phyloP scores from a whole-genome alignment of 176 grass and related monocot species.

The Oropetium thomaeum region DNA sequence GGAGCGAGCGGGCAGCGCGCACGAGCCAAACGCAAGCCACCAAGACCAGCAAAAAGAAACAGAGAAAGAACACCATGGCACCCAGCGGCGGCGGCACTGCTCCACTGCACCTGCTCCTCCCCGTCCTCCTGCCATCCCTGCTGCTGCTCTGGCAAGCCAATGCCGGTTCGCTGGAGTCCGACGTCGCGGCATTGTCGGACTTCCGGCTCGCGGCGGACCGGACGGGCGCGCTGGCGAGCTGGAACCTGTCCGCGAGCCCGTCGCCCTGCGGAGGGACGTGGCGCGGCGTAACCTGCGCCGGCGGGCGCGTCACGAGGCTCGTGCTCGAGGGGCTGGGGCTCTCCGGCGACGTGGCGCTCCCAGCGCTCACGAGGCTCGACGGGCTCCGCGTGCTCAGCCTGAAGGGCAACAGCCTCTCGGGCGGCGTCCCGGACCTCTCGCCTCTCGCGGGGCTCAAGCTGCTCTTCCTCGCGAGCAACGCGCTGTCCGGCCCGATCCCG shows the following conservation, averaged over 20 bases:
- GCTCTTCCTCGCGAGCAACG: conserved; percentile 72
- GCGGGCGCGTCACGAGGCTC: conserved; percentile 71
- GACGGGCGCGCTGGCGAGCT: conserved; percentile 41
- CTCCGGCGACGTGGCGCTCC: conserved; percentile 45
- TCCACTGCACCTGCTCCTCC: conserved; percentile 6
- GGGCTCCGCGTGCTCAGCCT: conserved; percentile 84
- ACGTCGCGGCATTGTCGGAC: conserved; percentile 51
- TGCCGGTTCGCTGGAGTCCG: conserved; percentile 51
- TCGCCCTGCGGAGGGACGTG: conserved; percentile 59
- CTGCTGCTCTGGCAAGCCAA: conserved; percentile 19
- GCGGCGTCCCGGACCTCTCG: conserved; percentile 73
- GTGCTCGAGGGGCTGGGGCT: conserved; percentile 70
- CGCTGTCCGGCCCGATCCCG: conserved; percentile 57
- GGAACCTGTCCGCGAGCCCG: conserved; percentile 50
- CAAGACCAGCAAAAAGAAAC: not conserved
- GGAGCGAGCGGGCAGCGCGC: not conserved
- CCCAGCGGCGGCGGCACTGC: not conserved
- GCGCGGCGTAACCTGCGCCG: conserved; percentile 63
- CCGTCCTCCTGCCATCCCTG: conserved; percentile 19
- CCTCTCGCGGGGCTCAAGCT: conserved; percentile 65
- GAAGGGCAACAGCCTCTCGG: conserved; percentile 65
- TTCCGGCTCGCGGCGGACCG: conserved; percentile 60
- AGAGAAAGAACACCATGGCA: conserved; percentile 17
- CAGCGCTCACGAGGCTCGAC: conserved; percentile 45
- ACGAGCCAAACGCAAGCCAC: conserved; percentile 9